Base-by-base conservation (phyloP, 805 yeast genomes). In the Candida maris region DNA sequence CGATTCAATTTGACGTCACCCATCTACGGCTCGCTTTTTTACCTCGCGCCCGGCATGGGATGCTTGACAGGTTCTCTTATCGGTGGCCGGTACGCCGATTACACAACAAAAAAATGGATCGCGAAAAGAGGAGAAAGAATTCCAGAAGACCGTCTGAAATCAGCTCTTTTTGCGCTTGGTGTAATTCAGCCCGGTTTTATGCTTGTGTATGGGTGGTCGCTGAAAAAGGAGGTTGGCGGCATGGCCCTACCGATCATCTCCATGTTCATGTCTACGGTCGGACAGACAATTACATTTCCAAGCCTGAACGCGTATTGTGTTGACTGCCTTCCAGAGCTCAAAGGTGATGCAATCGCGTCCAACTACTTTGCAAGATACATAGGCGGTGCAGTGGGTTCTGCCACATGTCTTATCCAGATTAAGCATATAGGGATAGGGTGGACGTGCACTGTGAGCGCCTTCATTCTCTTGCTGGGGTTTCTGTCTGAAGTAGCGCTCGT, bases 21-120 rank as follows among this genome's bases (percentile, higher is more conserved):
- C 0, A 49, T 77, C 2, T 65, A 64, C 39, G 73, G 77, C 27
- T 69, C 77, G 0, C 52, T 77, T 15, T 75, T 77, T 46, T 77
- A 76, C 45, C 51, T 77, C 4, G 71, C 81, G 3, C 80, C 81
- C 0, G 81, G 81, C 1, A 10, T 55, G n/a, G 83, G 83, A 0
- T 74, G 72, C 44, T 30, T 75, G 2, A 23, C 51, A 1, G 81
- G 81, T 0, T 67, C 77, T 5, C 59, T 69, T 16, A 37, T 70
- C 41, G 81, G 81, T 4, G 82, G 81, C 0, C 50, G 54, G 34
- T 71, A 64, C 61, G 75, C 81, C 0, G 81, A 77, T 51, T 51
- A 55, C 33, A 58, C 61, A 24, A 79, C 74, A 4, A 62, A 60
- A 33, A 63, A 62, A 42, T 70, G 69, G 54, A 67, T 67, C 10